Evolutionary conservation across 768 basidiomycete species (phyloP).

Genomic region (Phlebiopsis gigantea): DNA sequence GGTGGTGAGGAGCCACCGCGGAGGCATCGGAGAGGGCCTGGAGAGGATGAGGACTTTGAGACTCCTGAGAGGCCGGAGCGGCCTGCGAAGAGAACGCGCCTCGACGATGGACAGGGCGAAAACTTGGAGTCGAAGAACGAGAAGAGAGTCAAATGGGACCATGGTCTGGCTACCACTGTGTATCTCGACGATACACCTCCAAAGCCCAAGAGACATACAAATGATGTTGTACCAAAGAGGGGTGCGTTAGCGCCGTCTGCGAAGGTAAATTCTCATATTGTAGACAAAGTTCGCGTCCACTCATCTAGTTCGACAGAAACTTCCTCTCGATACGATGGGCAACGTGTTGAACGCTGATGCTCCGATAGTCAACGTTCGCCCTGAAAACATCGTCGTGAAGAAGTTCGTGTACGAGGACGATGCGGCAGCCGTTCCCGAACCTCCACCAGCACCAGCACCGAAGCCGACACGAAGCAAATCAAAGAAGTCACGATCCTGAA

Average conservation of each 20-base stretch:
- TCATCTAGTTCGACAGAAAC: conserved; percentile 33
- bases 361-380: conserved; percentile 51
- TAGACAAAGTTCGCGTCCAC: not conserved
- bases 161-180: conserved; percentile 55
- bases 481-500: conserved; percentile 23
- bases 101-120: conserved; percentile 21
- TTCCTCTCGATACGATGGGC: conserved; percentile 65
- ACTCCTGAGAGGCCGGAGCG: conserved; percentile 49
- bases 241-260: conserved; percentile 65
- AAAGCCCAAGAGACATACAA: conserved; percentile 37
- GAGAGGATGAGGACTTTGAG: conserved; percentile 78
- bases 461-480: conserved; percentile 44
- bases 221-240: conserved; percentile 40
- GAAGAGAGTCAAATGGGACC: conserved; percentile 76
- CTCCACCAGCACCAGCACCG: conserved; percentile 25
- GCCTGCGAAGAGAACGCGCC: conserved; percentile 34
- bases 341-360: conserved; percentile 57
- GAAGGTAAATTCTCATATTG: conserved; percentile 43
- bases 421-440: conserved; percentile 15
- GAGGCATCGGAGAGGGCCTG: conserved; percentile 59
- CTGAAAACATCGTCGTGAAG: conserved; percentile 67
- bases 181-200: conserved; percentile 61
- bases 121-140: conserved; percentile 22
- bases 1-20: conserved; percentile 25
- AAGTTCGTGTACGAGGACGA: conserved; percentile 81